phyloP scores from a whole-genome alignment of 805 yeast genomes.

The Lachancea thermotolerans region DNA sequence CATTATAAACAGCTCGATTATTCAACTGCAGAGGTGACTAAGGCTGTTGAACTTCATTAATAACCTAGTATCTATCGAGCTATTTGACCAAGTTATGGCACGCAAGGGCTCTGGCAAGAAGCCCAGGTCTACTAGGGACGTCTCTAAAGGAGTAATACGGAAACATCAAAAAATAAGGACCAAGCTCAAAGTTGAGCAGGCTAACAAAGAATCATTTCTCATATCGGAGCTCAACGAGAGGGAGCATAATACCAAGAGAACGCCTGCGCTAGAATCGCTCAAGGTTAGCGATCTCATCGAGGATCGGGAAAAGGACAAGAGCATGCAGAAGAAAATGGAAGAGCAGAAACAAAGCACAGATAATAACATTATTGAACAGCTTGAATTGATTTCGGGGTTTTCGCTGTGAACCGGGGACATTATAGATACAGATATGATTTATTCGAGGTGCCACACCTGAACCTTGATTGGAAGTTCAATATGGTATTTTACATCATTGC shows the following conservation, averaged over 20 bases:
- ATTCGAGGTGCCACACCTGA: background rate
- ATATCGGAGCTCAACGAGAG: conserved; percentile 5
- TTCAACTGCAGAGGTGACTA: no score
- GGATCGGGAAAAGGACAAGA: conserved; percentile 26
- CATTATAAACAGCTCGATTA: no score
- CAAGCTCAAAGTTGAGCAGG: conserved; percentile 18
- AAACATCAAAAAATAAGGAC: conserved; percentile 21
- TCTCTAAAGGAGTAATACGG: conserved; percentile 2
- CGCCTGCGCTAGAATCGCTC: conserved; percentile 9
- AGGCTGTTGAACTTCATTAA: background rate
- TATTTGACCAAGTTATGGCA: background rate
- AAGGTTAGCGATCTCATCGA: conserved; percentile 17
- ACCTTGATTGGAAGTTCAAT: no score
- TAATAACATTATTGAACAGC: conserved; percentile 26
- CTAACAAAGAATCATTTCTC: conserved; percentile 17
- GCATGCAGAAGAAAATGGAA: conserved; percentile 15
- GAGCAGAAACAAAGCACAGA: conserved; percentile 24
- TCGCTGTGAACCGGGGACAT: conserved; percentile 13
- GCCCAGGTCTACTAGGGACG: background rate
- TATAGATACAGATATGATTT: background rate
- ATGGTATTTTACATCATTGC: conserved; percentile 4
- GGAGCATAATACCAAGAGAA: conserved; percentile 6
- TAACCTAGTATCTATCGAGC: background rate
- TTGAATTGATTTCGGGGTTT: conserved; percentile 31
- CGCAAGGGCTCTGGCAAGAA: conserved; percentile 1